Evolutionary conservation across 805 yeast species (phyloP), one percentile per base, ranked within the genome.

Genomic region (Pichia scutulata): DNA sequence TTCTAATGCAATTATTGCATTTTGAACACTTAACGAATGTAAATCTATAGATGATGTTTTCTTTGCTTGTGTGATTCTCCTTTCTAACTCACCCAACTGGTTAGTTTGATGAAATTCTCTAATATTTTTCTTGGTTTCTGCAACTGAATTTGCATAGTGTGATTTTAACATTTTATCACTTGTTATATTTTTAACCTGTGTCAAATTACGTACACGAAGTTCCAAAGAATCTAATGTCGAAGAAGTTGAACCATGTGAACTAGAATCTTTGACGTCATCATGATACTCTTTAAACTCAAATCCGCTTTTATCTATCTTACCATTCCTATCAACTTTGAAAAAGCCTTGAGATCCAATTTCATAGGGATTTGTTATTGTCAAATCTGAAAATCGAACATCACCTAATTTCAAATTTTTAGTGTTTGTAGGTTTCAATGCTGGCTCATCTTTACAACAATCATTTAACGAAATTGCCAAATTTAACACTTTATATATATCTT

Each of bases 11-110:
- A 51, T 48, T 7, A 73, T 55, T 0, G 89, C 88, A 30, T 71
- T 73, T 0, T 67, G 56, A 10, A 79, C 79, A 9, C 65, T 62
- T 49, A 73, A 71, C 0, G 75, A 73, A 62, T 86, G 93, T 8
- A 84, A 70, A 65, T 86, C 92, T 2, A 83, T 25, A 16, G 40
- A 54, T 42, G 59, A 57, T 40, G 64, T 21, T 49, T 54, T 47
- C 9, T 37, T 26, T 0, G 64, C 67, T 5, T 43, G 28, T 8
- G 30, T 21, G 16, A 50, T 39, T 16, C 30, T 46, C 2, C 22
- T 19, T 13, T 16, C n/a, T 3, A 50, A 22, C 22, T 50, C 49
- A 12, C 16, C 16, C 4, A 13, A 3, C 19, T 50, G 52, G 1
- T 24, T 16, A 4, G 18, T 21, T 3, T 28, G 33, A 25, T 46